phyloP scores from a whole-genome alignment of 176 grass and related monocot genomes.

The Musa acuminata region DNA sequence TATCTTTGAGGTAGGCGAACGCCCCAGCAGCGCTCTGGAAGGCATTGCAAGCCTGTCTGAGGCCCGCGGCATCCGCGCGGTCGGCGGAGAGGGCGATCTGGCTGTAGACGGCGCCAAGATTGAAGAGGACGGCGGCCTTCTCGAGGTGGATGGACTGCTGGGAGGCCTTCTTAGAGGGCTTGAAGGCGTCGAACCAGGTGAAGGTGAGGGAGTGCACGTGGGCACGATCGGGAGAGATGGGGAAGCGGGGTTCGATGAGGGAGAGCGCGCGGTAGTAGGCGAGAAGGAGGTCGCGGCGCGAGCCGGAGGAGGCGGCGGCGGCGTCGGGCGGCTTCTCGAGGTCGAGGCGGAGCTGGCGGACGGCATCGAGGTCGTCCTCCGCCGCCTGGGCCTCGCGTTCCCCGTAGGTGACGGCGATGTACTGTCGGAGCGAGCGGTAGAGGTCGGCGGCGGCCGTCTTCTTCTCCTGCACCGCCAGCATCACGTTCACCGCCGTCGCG shows the following conservation, averaged over 20 bases:
- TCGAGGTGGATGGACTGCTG: slow-evolving; percentile 68
- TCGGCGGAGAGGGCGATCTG: slow-evolving; percentile 85
- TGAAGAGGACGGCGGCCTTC: slow-evolving; percentile 74
- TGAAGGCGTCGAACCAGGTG: slow-evolving; percentile 95
- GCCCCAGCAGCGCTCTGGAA: slow-evolving; percentile 80
- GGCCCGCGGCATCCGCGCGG: slow-evolving; percentile 57
- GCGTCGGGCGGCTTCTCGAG: slow-evolving; percentile 47
- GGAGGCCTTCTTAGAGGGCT: slow-evolving; percentile 55
- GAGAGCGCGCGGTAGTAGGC: slow-evolving; percentile 69
- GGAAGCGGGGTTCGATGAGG: slow-evolving; percentile 86
- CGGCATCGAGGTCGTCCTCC: slow-evolving; percentile 65
- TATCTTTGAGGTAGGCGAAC: slow-evolving; percentile 69
- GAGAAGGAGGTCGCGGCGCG: slow-evolving; percentile 66
- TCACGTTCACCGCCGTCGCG: slow-evolving; percentile 47
- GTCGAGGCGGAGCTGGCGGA: slow-evolving; percentile 64
- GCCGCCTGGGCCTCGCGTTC: slow-evolving; percentile 75
- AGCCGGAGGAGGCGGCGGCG: slow-evolving; percentile 44
- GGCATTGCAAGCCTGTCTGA: slow-evolving; percentile 67
- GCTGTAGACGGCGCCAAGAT: slow-evolving; percentile 74
- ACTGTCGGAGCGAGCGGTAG: slow-evolving; percentile 78
- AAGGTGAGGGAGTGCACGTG: slow-evolving; percentile 80
- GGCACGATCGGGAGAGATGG: slow-evolving; percentile 59
- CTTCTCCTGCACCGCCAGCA: slow-evolving; percentile 99
- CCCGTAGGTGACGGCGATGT: slow-evolving; percentile 70
- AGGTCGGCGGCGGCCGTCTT: slow-evolving; percentile 55